These are phyloP conservation scores for Haberlea rhodopensis DNA, from an alignment of 257 asterid species.

Conservation along the genomic window DNA sequence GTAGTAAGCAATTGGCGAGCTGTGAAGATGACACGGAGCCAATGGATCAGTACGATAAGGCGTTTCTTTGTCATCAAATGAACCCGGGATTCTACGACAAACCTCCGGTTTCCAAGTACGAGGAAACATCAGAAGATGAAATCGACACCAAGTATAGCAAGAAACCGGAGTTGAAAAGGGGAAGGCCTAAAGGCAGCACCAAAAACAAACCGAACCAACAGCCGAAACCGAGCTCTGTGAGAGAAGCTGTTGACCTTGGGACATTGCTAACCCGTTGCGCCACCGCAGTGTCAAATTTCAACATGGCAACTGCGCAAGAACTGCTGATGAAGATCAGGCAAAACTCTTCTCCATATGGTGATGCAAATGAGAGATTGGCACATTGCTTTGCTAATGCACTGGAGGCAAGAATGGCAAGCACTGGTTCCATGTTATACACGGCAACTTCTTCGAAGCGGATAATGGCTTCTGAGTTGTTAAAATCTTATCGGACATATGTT, in stretches of 20 bases:
- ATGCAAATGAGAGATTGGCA: conserved; percentile 38
- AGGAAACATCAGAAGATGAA: conserved; percentile 27
- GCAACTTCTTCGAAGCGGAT: conserved; percentile 22
- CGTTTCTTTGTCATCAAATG: conserved; percentile 55
- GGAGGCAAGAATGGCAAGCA: conserved; percentile 41
- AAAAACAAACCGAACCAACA: conserved; percentile 13
- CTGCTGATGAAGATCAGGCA: conserved; percentile 32
- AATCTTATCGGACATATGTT: conserved; percentile 36
- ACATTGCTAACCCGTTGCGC: conserved; percentile 52
- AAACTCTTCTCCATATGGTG: conserved; percentile 34
- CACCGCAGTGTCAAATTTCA: conserved; percentile 39
- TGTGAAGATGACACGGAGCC: conserved; percentile 27
- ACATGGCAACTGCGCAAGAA: conserved; percentile 31
- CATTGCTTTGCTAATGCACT: conserved; percentile 37
- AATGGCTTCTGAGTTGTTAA: conserved; percentile 33
- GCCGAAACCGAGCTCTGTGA: not conserved
- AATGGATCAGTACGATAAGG: conserved; percentile 46
- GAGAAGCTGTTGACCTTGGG: conserved; percentile 38
- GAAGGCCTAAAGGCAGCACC: conserved; percentile 49
- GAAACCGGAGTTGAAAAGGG: conserved; percentile 34
- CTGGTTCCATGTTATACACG: conserved; percentile 22
- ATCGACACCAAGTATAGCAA: conserved; percentile 34
- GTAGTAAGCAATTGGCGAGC: conserved; percentile 42
- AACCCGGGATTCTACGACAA: conserved; percentile 51
- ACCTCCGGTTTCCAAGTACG: not conserved